Percentiles rank a stretch among this genome's conserved stretches.
phyloP scores from a whole-genome alignment of 2,329 filamentous ascomycete genomes.

The Seiridium unicorne region DNA sequence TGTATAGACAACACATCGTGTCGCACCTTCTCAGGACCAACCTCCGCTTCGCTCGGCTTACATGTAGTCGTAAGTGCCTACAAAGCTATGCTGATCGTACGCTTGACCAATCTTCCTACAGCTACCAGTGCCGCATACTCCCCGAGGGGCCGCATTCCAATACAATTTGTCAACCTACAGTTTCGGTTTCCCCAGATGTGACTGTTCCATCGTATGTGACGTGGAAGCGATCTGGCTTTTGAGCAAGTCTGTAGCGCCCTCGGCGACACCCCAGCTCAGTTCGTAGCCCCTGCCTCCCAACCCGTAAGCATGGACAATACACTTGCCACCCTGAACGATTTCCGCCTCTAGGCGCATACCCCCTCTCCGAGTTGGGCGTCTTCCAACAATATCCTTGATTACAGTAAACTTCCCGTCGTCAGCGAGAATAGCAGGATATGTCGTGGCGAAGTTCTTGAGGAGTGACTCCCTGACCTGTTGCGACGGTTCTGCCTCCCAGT shows the following conservation, averaged over 20 bases:
- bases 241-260: conserved; percentile 43
- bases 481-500: conserved; percentile 52
- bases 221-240: conserved; percentile 13
- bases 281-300: conserved; percentile 62
- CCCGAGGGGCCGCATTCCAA: background rate
- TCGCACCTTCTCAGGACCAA: no score
- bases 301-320: conserved; percentile 56
- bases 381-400: conserved; percentile 42
- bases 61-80: no score
- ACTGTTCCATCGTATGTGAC: background rate
- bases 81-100: no score
- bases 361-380: conserved; percentile 42
- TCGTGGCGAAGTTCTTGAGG: conserved; percentile 33
- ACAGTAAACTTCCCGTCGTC: conserved; percentile 27
- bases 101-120: no score
- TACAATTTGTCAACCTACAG: background rate
- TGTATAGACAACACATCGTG: no score
- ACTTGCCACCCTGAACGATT: conserved; percentile 22
- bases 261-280: conserved; percentile 58
- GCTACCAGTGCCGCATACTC: no score
- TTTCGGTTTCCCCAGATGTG: background rate
- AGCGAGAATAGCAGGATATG: conserved; percentile 25
- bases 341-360: conserved; percentile 55
- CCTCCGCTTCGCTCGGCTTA: no score
- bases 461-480: conserved; percentile 43